Evolutionary conservation across 495 filamentous ascomycete genomes (phyloP).

Genomic region (Cercophora scortea): DNA sequence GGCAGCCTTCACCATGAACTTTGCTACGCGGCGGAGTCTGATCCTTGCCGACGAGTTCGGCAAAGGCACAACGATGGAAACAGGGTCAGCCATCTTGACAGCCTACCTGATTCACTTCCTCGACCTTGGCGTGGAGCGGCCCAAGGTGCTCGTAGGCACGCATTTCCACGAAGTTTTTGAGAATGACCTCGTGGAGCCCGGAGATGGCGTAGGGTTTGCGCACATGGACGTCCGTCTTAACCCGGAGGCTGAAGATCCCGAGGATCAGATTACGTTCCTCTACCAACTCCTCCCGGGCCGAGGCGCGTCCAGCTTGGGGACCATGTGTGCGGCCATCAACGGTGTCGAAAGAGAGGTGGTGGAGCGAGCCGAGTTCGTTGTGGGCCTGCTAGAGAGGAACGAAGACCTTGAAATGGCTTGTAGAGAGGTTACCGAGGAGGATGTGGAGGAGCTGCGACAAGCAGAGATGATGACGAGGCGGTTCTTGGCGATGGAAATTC

Average conservation of each 20-base stretch:
- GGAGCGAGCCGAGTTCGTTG: slow-evolving; percentile 67
- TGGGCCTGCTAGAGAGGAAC: slow-evolving; percentile 57
- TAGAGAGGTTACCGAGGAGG: slow-evolving; percentile 5
- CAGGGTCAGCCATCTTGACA: slow-evolving; percentile 80
- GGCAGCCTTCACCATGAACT: slow-evolving; percentile 66
- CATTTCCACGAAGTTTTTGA: slow-evolving; percentile 96
- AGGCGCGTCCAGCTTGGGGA: slow-evolving; percentile 78
- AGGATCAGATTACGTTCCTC: slow-evolving; percentile 81
- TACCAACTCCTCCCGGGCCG: slow-evolving; percentile 66
- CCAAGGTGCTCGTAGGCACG: slow-evolving; percentile 81
- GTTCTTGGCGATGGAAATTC: slow-evolving; percentile 13
- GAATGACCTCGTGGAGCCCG: slow-evolving; percentile 51
- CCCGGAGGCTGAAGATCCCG: slow-evolving; percentile 44
- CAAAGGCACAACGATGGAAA: slow-evolving; percentile 77
- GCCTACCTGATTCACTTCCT: slow-evolving; percentile 76
- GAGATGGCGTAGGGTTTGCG: slow-evolving; percentile 58
- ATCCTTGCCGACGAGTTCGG: slow-evolving; percentile 93
- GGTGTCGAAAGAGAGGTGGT: slow-evolving; percentile 68
- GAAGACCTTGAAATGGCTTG: slow-evolving; percentile 19
- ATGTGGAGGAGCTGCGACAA: slow-evolving; percentile 2
- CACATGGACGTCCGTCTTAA: slow-evolving; percentile 86
- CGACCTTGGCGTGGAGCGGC: slow-evolving; percentile 47
- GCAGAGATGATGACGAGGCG: slow-evolving; percentile 11
- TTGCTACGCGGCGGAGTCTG: slow-evolving; percentile 70
- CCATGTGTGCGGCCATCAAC: slow-evolving; percentile 76